phyloP scores from a whole-genome alignment of 2,329 filamentous ascomycete species.

The Cadophora sp. region DNA sequence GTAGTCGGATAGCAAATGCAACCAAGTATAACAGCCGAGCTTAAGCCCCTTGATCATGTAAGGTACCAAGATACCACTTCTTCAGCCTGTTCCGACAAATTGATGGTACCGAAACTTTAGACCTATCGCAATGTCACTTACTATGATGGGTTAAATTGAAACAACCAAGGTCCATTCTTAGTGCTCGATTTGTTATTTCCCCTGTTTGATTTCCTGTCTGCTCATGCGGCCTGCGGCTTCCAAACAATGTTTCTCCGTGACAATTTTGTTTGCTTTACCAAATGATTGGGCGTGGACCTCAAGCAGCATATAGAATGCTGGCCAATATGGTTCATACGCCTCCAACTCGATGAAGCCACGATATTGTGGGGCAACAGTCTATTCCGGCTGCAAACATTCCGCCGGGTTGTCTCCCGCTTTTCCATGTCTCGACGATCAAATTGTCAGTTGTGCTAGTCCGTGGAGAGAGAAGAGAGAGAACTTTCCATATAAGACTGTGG shows the following conservation, averaged over 20 bases:
- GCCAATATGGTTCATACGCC: conserved; percentile 10
- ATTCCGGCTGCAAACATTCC: conserved; percentile 35
- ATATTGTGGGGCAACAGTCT: conserved; percentile 19
- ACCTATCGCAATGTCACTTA: conserved; percentile 6
- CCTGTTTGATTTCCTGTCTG: conserved; percentile 18
- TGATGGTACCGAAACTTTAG: conserved; percentile 1
- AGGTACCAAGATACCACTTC: conserved; percentile 23
- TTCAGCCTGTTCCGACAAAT: conserved; percentile 22
- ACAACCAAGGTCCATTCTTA: conserved; percentile 20
- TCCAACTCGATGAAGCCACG: conserved; percentile 27
- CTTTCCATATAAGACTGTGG: conserved; percentile 37
- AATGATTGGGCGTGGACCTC: conserved; percentile 3
- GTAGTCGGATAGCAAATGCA: not conserved
- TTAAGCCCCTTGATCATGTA: conserved; percentile 16
- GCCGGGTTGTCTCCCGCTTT: conserved; percentile 39
- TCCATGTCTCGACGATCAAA: conserved; percentile 29
- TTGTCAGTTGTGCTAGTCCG: conserved; percentile 6
- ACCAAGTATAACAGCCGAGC: not conserved
- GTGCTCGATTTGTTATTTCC: conserved; percentile 15
- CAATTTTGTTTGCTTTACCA: conserved; percentile 27
- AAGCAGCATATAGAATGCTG: conserved; percentile 27
- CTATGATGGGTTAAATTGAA: conserved; percentile 27
- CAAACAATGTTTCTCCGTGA: conserved; percentile 34
- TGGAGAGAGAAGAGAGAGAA: conserved; percentile 2
- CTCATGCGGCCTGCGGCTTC: conserved; percentile 28